Evolutionary conservation across 495 filamentous ascomycete genomes (phyloP).

Genomic region (Chaetomidium leptoderma): DNA sequence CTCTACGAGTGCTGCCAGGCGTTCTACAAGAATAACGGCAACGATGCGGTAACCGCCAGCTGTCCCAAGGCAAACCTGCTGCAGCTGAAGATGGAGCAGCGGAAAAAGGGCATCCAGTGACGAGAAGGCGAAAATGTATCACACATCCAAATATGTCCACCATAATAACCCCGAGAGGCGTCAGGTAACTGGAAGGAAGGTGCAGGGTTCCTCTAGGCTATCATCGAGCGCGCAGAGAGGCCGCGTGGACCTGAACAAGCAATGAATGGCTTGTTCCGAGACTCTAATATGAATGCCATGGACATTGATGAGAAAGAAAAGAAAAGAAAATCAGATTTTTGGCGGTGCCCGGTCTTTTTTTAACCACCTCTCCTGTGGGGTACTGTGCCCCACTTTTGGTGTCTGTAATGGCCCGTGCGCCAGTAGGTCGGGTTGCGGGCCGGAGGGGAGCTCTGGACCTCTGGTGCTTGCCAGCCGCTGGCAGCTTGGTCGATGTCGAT

Average conservation of each 20-base stretch:
- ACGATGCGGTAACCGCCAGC: slow-evolving; percentile 69
- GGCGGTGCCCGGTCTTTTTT: slow-evolving; percentile 21
- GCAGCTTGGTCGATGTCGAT: slow-evolving; percentile 5
- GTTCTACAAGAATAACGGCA: slow-evolving; percentile 79
- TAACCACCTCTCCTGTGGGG: slow-evolving; percentile 2
- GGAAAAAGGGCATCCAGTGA: slow-evolving; percentile 42
- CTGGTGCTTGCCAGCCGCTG: not conserved
- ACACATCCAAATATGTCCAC: slow-evolving; percentile 45
- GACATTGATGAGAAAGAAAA: slow-evolving; percentile 68
- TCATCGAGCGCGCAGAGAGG: slow-evolving; percentile 98
- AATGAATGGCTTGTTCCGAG: slow-evolving; percentile 93
- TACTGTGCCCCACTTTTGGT: not conserved
- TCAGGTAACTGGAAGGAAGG: slow-evolving; percentile 64
- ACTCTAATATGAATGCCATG: slow-evolving; percentile 99
- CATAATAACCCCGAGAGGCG: slow-evolving; percentile 37
- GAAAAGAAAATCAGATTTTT: slow-evolving; percentile 38
- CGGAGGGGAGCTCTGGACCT: not conserved
- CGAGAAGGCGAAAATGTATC: too few species aligned
- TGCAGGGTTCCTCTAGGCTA: slow-evolving; percentile 76
- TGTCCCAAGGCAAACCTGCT: slow-evolving; percentile 82
- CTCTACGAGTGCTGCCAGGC: slow-evolving; percentile 90
- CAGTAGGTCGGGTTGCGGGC: too few species aligned
- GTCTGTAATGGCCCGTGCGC: not conserved
- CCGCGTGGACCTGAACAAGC: slow-evolving; percentile 85
- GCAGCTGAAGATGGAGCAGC: slow-evolving; percentile 82